A percentile compares a stretch with the other conserved stretches of the same genome.
phyloP scores from a whole-genome alignment of 345 rosid species.

The Kernera saxatilis region DNA sequence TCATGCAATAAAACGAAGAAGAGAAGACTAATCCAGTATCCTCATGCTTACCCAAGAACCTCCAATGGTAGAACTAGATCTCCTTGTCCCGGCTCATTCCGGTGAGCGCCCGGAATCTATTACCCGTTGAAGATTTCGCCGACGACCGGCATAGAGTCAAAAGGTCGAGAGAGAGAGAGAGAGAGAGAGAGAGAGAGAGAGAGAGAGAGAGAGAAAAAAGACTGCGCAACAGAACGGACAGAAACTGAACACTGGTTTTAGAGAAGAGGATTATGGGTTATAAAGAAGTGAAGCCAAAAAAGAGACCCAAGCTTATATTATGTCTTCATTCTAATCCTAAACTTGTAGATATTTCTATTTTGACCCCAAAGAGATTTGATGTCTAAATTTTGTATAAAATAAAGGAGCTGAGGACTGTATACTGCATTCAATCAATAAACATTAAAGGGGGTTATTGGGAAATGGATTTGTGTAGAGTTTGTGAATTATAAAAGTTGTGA shows the following conservation, averaged over 20 bases:
- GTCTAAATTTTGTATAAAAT: no score
- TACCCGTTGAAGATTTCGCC: slow-evolving; percentile 35
- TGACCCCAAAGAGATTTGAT: slow-evolving; percentile 10
- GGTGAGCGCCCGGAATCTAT: slow-evolving; percentile 7
- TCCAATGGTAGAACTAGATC: slow-evolving; percentile 25
- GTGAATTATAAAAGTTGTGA: no score
- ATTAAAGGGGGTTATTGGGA: no score
- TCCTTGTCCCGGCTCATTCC: neutral
- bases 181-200: slow-evolving; percentile 11
- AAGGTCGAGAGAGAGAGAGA: slow-evolving; percentile 8
- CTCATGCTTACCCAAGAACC: slow-evolving; percentile 21
- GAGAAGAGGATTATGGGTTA: neutral
- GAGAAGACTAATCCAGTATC: neutral
- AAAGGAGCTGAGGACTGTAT: no score
- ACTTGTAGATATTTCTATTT: neutral
- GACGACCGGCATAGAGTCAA: slow-evolving; percentile 39
- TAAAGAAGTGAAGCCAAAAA: neutral
- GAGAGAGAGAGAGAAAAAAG: slow-evolving; percentile 4
- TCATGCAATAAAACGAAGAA: neutral
- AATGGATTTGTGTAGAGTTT: no score
- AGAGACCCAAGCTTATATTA: slow-evolving; percentile 10
- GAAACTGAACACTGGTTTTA: neutral
- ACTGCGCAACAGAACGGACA: slow-evolving; percentile 5
- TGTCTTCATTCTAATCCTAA: slow-evolving; percentile 3
- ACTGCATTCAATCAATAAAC: no score